A percentile compares a stretch with the other conserved stretches of the same genome.
Evolutionary conservation across 2,329 filamentous ascomycete genomes (phyloP).

Genomic region (Cladosporium phlei): DNA sequence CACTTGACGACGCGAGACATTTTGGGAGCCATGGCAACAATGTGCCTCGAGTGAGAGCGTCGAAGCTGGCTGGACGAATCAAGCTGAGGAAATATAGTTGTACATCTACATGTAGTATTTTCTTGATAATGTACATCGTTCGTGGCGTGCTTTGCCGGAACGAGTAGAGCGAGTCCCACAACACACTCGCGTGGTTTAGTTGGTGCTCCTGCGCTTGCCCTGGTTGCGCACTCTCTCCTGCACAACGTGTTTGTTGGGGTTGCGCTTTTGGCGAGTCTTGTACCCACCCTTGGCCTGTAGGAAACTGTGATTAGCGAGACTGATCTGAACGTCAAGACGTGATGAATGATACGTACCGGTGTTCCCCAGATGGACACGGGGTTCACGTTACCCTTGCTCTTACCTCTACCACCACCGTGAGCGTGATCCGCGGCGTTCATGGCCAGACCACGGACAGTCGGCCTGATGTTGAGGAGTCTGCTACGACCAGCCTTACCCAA

Average conservation of each 20-base stretch:
- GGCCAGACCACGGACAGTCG: constrained; percentile 92
- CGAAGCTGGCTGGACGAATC: neutral
- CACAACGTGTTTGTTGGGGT: constrained; percentile 88
- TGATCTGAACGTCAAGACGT: neutral
- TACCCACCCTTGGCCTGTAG: constrained; percentile 69
- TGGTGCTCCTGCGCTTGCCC: constrained; percentile 65
- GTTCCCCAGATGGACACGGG: constrained; percentile 96
- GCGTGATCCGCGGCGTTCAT: constrained; percentile 99
- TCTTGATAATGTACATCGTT: constrained; percentile 9
- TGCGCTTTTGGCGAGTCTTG: constrained; percentile 86
- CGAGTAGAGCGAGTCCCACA: too few relatives aligned
- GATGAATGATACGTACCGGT: constrained; percentile 62
- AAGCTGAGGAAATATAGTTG: constrained; percentile 2
- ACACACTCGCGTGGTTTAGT: neutral
- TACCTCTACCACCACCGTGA: constrained; percentile 97
- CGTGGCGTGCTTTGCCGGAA: constrained; percentile 6
- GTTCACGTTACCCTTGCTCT: constrained; percentile 96
- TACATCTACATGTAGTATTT: constrained; percentile 14
- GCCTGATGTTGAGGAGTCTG: constrained; percentile 88
- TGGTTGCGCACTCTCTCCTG: constrained; percentile 79
- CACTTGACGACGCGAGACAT: too few relatives aligned
- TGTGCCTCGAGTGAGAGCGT: too few relatives aligned
- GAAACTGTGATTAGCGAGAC: constrained; percentile 7
- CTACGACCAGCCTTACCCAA: constrained; percentile 93
- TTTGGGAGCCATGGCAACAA: too few relatives aligned